Conservation (phyloP, 2,329 filamentous ascomycete genomes). For the Arthroderma sp. region DNA sequence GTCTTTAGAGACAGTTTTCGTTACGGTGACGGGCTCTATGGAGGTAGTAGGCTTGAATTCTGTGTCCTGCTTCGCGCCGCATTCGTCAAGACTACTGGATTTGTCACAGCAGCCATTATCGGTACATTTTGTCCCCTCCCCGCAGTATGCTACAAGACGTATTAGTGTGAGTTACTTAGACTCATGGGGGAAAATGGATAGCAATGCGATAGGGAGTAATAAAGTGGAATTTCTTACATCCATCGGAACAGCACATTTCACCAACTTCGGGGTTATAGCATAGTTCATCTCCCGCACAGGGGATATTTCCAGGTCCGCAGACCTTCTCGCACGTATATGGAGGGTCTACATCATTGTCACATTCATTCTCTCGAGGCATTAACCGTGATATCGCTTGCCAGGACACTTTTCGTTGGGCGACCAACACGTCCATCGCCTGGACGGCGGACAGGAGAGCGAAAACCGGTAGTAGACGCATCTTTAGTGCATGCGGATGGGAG, state of each 20-base stretch:
- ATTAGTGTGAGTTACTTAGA: too few species aligned
- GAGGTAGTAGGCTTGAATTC: background rate
- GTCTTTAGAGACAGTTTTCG: background rate
- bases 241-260: constrained; percentile 1
- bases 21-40: background rate
- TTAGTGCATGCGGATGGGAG: too few species aligned
- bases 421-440: background rate
- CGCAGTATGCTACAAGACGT: background rate
- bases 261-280: constrained; percentile 3
- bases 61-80: background rate
- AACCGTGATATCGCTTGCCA: background rate
- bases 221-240: background rate
- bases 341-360: background rate
- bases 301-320: constrained; percentile 2
- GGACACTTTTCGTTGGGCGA: background rate
- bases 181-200: background rate
- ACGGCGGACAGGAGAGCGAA: background rate
- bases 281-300: background rate
- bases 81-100: background rate
- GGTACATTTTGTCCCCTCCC: background rate
- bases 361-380: background rate
- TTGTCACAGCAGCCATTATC: constrained; percentile 1
- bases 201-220: background rate
- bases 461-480: background rate
- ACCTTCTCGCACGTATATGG: background rate